Base-by-base conservation (phyloP, 1,284 basidiomycete species). In the Entoloma clypeatum region DNA sequence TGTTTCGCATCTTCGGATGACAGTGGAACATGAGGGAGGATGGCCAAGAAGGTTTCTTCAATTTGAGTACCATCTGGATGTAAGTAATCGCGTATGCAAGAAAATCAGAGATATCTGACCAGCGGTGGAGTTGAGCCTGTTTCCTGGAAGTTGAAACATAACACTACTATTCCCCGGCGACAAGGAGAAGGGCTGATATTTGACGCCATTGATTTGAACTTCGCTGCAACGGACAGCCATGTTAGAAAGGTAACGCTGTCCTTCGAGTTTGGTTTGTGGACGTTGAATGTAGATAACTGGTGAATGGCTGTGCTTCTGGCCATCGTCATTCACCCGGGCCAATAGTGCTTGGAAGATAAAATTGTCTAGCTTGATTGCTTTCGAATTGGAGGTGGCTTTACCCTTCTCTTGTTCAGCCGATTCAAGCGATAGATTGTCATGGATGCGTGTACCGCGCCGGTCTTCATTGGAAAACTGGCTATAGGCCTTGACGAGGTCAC, bases 201-300 rank as follows among this genome's bases (percentile, higher is more conserved):
- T 8, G 19, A 33, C 18, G 14, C 31, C 31, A 21, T 22, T 22
- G 17, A 33, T 21, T 16, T 33, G 31, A 33, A 33, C 18, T 7
- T 21, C 13, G n/a, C 18, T 4, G 31, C 31, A 33, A 21, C 23
- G 31, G 11, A 33, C 23, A 11, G 31, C 31, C n/a, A 21, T 22
- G 19, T 21, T 6, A 21, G 31, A 33, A 21, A 33, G 18, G 14
- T 21, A 33, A 33, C 23, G 23, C 23, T 33, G 31, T 11, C 31
- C 31, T 33, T 33, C 13, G 17, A 22, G 11, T 33, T 33, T 33
- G n/a, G n/a, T n/a, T 21, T 33, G 18, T 33, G 31, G 31, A 13
- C 31, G 18, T 21, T 18, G 18, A 22, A 33, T 22, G 23, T 33
- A 33, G 17, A 16, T 33, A 21, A 21, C 23, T 21, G 31, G 13